Evolutionary conservation across 148 eudicot species (phyloP).

Genomic region (Vaccinium macrocarpon): DNA sequence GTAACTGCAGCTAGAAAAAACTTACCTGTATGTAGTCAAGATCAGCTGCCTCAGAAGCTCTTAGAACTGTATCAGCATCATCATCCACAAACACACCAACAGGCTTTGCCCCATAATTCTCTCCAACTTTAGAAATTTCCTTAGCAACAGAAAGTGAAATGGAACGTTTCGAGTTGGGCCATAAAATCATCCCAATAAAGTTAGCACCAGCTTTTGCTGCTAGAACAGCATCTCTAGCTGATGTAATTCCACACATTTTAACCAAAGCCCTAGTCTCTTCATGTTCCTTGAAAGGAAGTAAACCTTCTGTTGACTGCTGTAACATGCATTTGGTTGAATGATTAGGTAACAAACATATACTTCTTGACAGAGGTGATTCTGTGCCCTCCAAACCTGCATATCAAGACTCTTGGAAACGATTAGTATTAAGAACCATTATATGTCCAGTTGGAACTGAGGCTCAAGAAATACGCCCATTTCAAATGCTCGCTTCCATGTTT

Average conservation of each 20-base stretch:
- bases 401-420: neutral
- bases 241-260: constrained; percentile 94
- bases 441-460: neutral
- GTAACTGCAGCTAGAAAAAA: neutral
- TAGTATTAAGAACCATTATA: neutral
- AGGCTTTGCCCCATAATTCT: constrained; percentile 71
- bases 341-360: constrained; percentile 22
- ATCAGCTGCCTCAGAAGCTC: constrained; percentile 62
- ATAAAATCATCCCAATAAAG: constrained; percentile 89
- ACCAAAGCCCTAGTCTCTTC: constrained; percentile 54
- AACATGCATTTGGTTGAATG: constrained; percentile 23
- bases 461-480: neutral
- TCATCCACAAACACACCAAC: constrained; percentile 97
- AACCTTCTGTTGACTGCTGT: constrained; percentile 27
- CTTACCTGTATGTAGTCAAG: constrained; percentile 75
- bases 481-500: neutral
- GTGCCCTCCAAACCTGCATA: constrained; percentile 26
- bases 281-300: constrained; percentile 21
- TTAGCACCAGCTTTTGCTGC: constrained; percentile 97
- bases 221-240: constrained; percentile 87
- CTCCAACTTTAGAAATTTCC: constrained; percentile 77
- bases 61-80: constrained; percentile 67
- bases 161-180: constrained; percentile 96
- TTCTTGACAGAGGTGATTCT: constrained; percentile 16
- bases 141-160: constrained; percentile 72